Base-by-base conservation (phyloP, 1,284 basidiomycete genomes). In the Apiotrichum mycotoxinovorans region DNA sequence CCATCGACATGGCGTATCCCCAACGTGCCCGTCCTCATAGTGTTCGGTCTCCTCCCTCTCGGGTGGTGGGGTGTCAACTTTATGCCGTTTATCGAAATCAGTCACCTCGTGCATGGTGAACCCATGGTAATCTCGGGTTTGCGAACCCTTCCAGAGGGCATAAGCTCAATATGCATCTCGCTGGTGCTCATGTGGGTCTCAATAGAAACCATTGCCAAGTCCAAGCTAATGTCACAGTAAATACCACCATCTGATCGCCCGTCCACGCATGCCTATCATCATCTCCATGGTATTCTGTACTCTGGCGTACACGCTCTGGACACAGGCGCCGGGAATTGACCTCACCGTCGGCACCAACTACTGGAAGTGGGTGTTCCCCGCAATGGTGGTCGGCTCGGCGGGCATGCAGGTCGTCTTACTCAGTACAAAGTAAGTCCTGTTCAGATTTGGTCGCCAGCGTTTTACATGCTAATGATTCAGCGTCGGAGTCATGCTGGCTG, bases 1-100 rank as follows among this genome's bases (percentile, higher is more conserved):
- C 62, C 67, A 0, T 47, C 51, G 3, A 68, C 64, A 5, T 74
- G 72, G 72, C 42, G 50, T 12, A 63, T 69, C 25, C 65, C 57
- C 2, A 74, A 74, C 52, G 56, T 74, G 20, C 56, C 63, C 23
- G 40, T 69, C n/a, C 58, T 67, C 41, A 56, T 70, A 34, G 47
- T 64, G 26, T 58, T 70, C 26, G 60, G 60, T 2, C 53, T 71
- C 20, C 57, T 55, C 20, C 57, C 59, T 10, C 65, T 66, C 55
- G 57, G 58, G 5, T 70, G 65, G 67, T 69, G 61, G 59, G 43
- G 51, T 1, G 40, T 38, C 42, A 61, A 62, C 42, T 63, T 65
- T 22, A 38, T 68, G 4, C 48, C 63, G 9, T 54, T 65, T 17
- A 58, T 67, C 52, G 61, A 66, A 51, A 37, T 62, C 46, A 65